Evolutionary conservation across 345 rosid species (phyloP).

Genomic region (Eucalyptus globulus): DNA sequence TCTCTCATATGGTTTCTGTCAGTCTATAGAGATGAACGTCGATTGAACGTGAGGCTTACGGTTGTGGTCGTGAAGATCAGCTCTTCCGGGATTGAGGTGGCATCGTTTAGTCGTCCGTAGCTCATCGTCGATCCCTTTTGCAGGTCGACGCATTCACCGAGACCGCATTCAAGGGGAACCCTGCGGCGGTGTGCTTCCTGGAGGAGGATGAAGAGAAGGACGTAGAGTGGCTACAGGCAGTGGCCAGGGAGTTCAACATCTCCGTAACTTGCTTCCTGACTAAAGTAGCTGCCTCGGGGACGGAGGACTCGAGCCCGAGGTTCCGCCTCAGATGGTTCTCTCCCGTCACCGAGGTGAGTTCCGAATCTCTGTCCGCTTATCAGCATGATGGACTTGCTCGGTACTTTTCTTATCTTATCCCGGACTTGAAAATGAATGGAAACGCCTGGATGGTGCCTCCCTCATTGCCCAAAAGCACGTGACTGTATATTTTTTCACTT

Average conservation of each 20-base stretch:
- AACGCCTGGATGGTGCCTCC: background rate
- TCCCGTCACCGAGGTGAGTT: slow-evolving; percentile 25
- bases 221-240: slow-evolving; percentile 55
- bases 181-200: slow-evolving; percentile 72
- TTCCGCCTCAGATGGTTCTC: slow-evolving; percentile 69
- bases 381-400: background rate
- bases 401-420: background rate
- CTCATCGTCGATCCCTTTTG: background rate
- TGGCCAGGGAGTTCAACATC: slow-evolving; percentile 48
- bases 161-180: slow-evolving; percentile 72
- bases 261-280: slow-evolving; percentile 38
- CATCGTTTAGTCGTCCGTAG: background rate
- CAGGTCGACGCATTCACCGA: slow-evolving; percentile 77
- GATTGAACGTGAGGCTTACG: background rate
- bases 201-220: slow-evolving; percentile 43
- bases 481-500: background rate
- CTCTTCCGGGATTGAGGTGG: background rate
- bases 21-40: background rate
- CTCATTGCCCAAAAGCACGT: background rate
- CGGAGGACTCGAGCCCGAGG: slow-evolving; percentile 3
- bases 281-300: background rate
- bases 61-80: background rate
- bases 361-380: background rate
- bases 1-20: background rate
- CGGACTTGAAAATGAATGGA: background rate